Evolutionary conservation across 306 rosid genomes (phyloP).

Genomic region (Fragaria ananassa): DNA sequence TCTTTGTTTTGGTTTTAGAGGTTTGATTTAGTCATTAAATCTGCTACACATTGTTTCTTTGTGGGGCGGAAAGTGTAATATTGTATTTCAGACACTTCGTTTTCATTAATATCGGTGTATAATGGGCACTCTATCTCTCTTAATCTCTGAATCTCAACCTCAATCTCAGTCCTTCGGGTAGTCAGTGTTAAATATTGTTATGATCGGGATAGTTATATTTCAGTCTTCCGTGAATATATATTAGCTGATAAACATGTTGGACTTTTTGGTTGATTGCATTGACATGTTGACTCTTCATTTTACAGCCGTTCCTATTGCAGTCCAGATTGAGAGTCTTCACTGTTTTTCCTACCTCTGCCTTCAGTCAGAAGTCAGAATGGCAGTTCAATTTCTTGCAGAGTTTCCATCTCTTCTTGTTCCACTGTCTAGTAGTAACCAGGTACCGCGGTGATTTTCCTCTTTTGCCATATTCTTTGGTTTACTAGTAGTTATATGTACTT

Average conservation of each 20-base stretch:
- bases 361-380: constrained; percentile 53
- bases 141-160: not conserved
- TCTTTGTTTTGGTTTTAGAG: not conserved
- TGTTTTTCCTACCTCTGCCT: constrained; percentile 64
- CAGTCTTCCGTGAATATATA: not conserved
- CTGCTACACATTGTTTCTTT: not conserved
- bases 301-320: constrained; percentile 71
- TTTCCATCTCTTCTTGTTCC: constrained; percentile 86
- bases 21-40: not conserved
- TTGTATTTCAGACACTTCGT: not conserved
- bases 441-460: constrained; percentile 1
- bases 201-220: not conserved
- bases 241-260: not conserved
- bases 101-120: not conserved
- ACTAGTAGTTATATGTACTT: constrained; percentile 7
- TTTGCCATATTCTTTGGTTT: constrained; percentile 5
- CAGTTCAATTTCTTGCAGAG: constrained; percentile 56
- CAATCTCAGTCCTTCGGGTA: not conserved
- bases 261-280: not conserved
- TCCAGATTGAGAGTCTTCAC: constrained; percentile 80
- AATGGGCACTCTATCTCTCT: not conserved
- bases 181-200: not conserved
- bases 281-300: constrained; percentile 21
- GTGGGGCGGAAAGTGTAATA: not conserved
- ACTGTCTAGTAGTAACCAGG: constrained; percentile 65